phyloP scores from a whole-genome alignment of 805 yeast genomes.

The Myxozyma monticola region DNA sequence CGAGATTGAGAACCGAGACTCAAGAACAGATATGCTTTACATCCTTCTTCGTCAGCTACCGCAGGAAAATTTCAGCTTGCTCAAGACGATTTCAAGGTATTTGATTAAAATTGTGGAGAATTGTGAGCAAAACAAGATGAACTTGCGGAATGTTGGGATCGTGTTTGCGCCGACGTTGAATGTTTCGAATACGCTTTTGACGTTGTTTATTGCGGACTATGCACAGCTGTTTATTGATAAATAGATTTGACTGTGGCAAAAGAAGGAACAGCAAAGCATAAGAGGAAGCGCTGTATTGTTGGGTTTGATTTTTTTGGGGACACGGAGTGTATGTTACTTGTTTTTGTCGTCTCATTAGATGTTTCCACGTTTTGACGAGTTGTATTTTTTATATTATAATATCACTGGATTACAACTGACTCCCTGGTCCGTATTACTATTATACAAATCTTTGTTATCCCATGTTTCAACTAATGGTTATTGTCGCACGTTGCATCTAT shows the following conservation, averaged over 20 bases:
- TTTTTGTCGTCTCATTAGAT: background rate
- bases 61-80: slow-evolving; percentile 54
- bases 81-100: slow-evolving; percentile 66
- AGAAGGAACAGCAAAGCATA: no score
- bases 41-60: slow-evolving; percentile 48
- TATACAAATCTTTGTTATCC: no score
- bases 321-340: background rate
- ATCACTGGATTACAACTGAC: no score
- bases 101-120: slow-evolving; percentile 63
- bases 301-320: background rate
- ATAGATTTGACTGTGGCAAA: background rate
- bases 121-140: slow-evolving; percentile 75
- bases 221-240: slow-evolving; percentile 56
- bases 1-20: slow-evolving; percentile 35
- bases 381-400: background rate
- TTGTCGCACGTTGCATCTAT: no score
- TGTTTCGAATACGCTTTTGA: slow-evolving; percentile 60
- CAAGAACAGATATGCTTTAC: slow-evolving; percentile 36
- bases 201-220: slow-evolving; percentile 61
- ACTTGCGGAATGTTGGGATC: slow-evolving; percentile 70
- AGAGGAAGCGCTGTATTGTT: background rate
- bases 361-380: background rate
- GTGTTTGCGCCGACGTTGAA: slow-evolving; percentile 81
- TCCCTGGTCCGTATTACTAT: no score
- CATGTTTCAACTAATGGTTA: no score